These are phyloP conservation scores for Aspergillus neoniger DNA, from an alignment of 2,329 filamentous ascomycete genomes.

Conservation along the genomic window DNA sequence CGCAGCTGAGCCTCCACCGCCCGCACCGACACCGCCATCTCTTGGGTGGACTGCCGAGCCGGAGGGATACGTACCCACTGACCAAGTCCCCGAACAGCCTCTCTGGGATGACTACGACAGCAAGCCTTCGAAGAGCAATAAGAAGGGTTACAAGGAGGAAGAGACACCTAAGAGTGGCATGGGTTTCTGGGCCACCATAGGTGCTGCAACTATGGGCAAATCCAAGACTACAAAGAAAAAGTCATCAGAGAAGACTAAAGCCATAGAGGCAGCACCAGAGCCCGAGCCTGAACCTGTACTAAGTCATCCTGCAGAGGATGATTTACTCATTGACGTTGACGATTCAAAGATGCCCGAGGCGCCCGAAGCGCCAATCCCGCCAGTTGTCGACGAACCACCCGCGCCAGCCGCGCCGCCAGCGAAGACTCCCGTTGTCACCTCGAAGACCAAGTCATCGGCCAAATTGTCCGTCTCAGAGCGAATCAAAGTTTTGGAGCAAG, in stretches of 20 bases:
- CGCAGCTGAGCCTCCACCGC: constrained; percentile 48
- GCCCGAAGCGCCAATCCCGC: constrained; percentile 37
- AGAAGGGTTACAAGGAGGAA: constrained; percentile 39
- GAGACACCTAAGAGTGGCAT: constrained; percentile 41
- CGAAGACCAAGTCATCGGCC: constrained; percentile 43
- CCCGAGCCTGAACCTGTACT: constrained; percentile 17
- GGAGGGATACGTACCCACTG: constrained; percentile 23
- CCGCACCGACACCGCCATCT: constrained; percentile 51
- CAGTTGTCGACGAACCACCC: constrained; percentile 43
- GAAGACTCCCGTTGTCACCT: constrained; percentile 33
- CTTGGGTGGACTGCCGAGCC: constrained; percentile 47
- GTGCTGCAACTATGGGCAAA: constrained; percentile 39
- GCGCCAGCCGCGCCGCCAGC: constrained; percentile 44
- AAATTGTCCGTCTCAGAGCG: constrained; percentile 56
- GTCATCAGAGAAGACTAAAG: constrained; percentile 49
- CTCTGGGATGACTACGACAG: constrained; percentile 42
- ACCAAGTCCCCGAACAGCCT: constrained; percentile 37
- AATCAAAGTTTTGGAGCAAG: constrained; percentile 51
- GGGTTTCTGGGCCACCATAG: constrained; percentile 49
- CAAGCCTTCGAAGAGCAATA: constrained; percentile 40
- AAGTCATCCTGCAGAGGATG: constrained; percentile 17
- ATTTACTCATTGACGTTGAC: constrained; percentile 40
- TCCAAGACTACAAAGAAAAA: constrained; percentile 49
- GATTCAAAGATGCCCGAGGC: constrained; percentile 33
- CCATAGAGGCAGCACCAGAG: constrained; percentile 37